These are phyloP conservation scores for Cyathus striatus DNA, from an alignment of 768 basidiomycete species.

Conservation along the genomic window DNA sequence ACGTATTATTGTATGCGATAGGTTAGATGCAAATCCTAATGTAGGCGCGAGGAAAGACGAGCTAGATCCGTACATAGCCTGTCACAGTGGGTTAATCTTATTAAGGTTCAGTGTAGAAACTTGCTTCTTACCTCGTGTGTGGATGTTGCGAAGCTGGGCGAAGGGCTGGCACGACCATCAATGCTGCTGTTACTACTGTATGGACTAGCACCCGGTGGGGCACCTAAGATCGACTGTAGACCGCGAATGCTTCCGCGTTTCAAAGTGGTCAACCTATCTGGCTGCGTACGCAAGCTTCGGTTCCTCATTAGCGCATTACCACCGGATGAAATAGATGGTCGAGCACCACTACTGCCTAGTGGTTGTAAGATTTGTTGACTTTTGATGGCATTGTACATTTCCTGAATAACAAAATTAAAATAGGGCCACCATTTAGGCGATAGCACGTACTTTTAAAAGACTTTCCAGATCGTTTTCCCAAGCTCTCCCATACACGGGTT, in stretches of 20 bases:
- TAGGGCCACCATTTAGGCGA: neutral
- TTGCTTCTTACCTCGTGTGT: constrained; percentile 69
- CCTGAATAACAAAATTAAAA: constrained; percentile 38
- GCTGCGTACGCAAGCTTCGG: constrained; percentile 65
- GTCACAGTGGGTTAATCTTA: constrained; percentile 5
- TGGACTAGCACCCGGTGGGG: constrained; percentile 65
- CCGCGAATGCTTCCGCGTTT: constrained; percentile 94
- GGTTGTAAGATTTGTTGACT: constrained; percentile 88
- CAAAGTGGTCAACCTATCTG: constrained; percentile 68
- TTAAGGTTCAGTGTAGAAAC: too few species aligned
- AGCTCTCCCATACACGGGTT: constrained; percentile 49
- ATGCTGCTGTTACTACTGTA: constrained; percentile 82
- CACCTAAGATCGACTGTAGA: constrained; percentile 69
- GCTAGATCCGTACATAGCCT: constrained; percentile 60
- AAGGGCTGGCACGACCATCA: constrained; percentile 90
- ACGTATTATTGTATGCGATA: constrained; percentile 93
- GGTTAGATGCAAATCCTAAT: constrained; percentile 94
- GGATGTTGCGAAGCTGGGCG: constrained; percentile 90
- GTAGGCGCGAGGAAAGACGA: constrained; percentile 75
- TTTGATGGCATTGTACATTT: constrained; percentile 93
- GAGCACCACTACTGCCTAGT: constrained; percentile 38
- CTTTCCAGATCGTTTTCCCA: constrained; percentile 89
- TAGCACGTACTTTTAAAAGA: constrained; percentile 64
- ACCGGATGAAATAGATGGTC: constrained; percentile 52
- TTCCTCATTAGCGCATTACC: constrained; percentile 48